Evolutionary conservation across 805 yeast genomes (phyloP).

Genomic region (Wickerhamiella brachini): DNA sequence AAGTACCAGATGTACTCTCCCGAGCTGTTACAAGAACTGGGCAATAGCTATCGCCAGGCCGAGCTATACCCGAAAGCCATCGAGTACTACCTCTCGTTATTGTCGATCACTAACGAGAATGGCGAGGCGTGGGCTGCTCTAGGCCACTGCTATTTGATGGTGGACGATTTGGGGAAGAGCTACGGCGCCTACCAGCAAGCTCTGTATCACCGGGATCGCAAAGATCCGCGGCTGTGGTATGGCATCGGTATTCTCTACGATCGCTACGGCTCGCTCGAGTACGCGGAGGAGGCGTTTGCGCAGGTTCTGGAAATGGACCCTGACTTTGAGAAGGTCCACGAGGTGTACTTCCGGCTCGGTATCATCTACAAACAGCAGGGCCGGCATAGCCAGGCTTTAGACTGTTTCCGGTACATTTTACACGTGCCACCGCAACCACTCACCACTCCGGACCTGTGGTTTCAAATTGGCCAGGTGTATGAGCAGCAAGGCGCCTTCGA

Average conservation of each 20-base stretch:
- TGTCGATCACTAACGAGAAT: conserved; percentile 67
- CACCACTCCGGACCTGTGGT: conserved; percentile 96
- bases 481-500: conserved; percentile 87
- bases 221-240: conserved; percentile 96
- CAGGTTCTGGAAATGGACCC: conserved; percentile 93
- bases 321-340: conserved; percentile 88
- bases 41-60: conserved; percentile 74
- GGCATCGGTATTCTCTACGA: conserved; percentile 96
- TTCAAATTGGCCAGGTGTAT: conserved; percentile 90
- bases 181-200: conserved; percentile 97
- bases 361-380: conserved; percentile 93
- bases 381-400: conserved; percentile 73
- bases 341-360: conserved; percentile 90
- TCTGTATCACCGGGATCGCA: conserved; percentile 79
- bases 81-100: conserved; percentile 79
- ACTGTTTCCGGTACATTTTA: conserved; percentile 86
- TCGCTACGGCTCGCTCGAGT: conserved; percentile 88
- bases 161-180: conserved; percentile 90
- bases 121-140: conserved; percentile 96
- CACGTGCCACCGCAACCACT: conserved; percentile 88
- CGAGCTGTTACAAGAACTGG: conserved; percentile 71
- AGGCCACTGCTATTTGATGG: conserved; percentile 89
- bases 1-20: conserved; percentile 78
- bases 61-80: conserved; percentile 92
- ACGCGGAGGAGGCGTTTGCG: conserved; percentile 97